Base-by-base conservation (phyloP, 2,329 filamentous ascomycete genomes). In the Fusarium sp. region DNA sequence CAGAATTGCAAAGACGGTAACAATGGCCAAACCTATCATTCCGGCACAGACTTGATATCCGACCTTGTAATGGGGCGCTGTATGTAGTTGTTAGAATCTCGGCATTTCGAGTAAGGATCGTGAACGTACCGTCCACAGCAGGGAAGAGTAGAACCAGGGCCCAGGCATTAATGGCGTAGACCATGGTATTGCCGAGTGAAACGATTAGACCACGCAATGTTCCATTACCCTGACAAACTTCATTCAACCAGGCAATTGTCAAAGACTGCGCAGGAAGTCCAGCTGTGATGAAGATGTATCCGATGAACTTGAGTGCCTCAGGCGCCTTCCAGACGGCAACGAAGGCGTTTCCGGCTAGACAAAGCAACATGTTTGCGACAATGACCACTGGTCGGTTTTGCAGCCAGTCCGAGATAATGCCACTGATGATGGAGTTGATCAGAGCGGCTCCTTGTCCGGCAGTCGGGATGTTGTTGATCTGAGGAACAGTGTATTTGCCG, bases 391-490 rank as follows among this genome's bases (percentile, higher is more conserved):
- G 68, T 2, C 68, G 68, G 22, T 70, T 70, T 25, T 70, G 40
- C 10, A 70, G 59, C 42, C 54, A 57, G 14, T 70, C 68, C 1
- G 68, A 70, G 6, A 70, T 38, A 8, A 61, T 45, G 1, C 68
- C 68, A 18, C 68, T 70, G 33, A 70, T 70, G 36, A 73, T 66
- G 14, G 70, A 63, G 7, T 70, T 69, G 13, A 73, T 45, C 4
- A 73, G 42, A 11, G 64, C 70, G 11, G 68, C 70, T 18, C 68
- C 70, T 13, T 73, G 68, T 6, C 70, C 70, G 5, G 80, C 77
- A 0, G 84, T 86, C 2, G 84, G 83, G 31, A 85, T 85, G 69
- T 84, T 85, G 77, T 86, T 85, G 75, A 85, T 81, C 68, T 85
- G 69, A 5, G 80, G 79, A 1, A 84, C 77, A 0, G 79, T 78